Percentiles rank a stretch among this genome's conserved stretches.
phyloP scores from a whole-genome alignment of 2,329 filamentous ascomycete species.

The Fusarium beomiforme region DNA sequence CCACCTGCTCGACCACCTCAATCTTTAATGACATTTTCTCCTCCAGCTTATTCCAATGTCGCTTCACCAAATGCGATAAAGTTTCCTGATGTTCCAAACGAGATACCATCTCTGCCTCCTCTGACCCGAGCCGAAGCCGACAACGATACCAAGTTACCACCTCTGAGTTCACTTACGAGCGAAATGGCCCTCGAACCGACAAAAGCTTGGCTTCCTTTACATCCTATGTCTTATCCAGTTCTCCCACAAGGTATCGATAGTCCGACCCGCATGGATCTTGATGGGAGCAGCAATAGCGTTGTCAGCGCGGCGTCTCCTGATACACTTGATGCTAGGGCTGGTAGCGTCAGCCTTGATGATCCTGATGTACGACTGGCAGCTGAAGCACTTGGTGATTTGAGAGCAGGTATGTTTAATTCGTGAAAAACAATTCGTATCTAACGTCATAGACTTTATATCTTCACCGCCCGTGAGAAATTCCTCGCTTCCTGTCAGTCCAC shows the following conservation, averaged over 20 bases:
- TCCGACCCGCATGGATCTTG: constrained; percentile 60
- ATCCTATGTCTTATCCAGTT: constrained; percentile 54
- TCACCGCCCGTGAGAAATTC: constrained; percentile 64
- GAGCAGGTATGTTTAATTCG: constrained; percentile 65
- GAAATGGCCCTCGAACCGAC: constrained; percentile 41
- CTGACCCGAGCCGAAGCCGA: constrained; percentile 39
- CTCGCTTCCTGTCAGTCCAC: constrained; percentile 52
- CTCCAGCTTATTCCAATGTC: constrained; percentile 39
- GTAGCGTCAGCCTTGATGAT: constrained; percentile 69
- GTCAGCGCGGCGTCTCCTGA: constrained; percentile 58
- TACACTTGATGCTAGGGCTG: constrained; percentile 56
- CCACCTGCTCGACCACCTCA: constrained; percentile 41
- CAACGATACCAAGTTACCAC: constrained; percentile 47
- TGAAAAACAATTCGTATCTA: constrained; percentile 13
- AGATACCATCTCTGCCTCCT: constrained; percentile 39
- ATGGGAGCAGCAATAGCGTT: constrained; percentile 54
- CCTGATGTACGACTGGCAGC: constrained; percentile 76
- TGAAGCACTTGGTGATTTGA: constrained; percentile 78
- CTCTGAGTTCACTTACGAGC: constrained; percentile 50
- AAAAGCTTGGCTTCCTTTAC: constrained; percentile 59
- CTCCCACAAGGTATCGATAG: constrained; percentile 53
- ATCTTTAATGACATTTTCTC: constrained; percentile 38
- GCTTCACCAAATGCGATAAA: constrained; percentile 40
- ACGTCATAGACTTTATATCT: constrained; percentile 69
- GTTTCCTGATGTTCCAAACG: constrained; percentile 43